Conservation (phyloP, 352 stramenopile genomes). For the Plasmopara viticola region DNA sequence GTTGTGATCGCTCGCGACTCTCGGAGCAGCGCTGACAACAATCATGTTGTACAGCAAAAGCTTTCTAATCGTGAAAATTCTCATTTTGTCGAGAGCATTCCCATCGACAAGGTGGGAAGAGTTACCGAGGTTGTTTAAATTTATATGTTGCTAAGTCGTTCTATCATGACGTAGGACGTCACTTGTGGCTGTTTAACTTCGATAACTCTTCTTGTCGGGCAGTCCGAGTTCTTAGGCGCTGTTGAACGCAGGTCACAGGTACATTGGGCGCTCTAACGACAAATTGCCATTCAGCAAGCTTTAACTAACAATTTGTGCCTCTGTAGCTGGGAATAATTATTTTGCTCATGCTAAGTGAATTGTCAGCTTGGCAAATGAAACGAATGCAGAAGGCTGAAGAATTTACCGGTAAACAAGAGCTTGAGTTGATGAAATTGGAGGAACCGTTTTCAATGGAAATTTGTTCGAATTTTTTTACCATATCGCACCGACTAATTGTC, state of each 20-base stretch:
- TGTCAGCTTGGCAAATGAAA: slow-evolving; percentile 86
- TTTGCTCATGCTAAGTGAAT: slow-evolving; percentile 63
- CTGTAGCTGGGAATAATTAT: slow-evolving; percentile 63
- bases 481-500: slow-evolving; percentile 59
- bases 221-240: slow-evolving; percentile 26
- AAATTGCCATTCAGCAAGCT: not conserved
- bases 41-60: slow-evolving; percentile 51
- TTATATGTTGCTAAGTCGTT: slow-evolving; percentile 1
- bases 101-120: slow-evolving; percentile 8
- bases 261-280: not conserved
- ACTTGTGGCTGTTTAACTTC: slow-evolving; percentile 5
- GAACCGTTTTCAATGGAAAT: slow-evolving; percentile 83
- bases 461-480: slow-evolving; percentile 59
- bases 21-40: slow-evolving; percentile 31
- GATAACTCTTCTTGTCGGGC: slow-evolving; percentile 15
- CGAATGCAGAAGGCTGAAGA: slow-evolving; percentile 84
- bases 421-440: slow-evolving; percentile 70
- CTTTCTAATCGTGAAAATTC: slow-evolving; percentile 30
- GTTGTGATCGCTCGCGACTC: slow-evolving; percentile 41
- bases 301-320: slow-evolving; percentile 13
- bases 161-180: slow-evolving; percentile 10
- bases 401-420: slow-evolving; percentile 57
- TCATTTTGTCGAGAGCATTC: slow-evolving; percentile 6
- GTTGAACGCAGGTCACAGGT: slow-evolving; percentile 74
- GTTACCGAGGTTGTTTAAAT: not conserved